Evolutionary conservation across 2,329 filamentous ascomycete genomes (phyloP), one percentile per base, ranked within the genome.

Genomic region (Cryphonectria parasitica): DNA sequence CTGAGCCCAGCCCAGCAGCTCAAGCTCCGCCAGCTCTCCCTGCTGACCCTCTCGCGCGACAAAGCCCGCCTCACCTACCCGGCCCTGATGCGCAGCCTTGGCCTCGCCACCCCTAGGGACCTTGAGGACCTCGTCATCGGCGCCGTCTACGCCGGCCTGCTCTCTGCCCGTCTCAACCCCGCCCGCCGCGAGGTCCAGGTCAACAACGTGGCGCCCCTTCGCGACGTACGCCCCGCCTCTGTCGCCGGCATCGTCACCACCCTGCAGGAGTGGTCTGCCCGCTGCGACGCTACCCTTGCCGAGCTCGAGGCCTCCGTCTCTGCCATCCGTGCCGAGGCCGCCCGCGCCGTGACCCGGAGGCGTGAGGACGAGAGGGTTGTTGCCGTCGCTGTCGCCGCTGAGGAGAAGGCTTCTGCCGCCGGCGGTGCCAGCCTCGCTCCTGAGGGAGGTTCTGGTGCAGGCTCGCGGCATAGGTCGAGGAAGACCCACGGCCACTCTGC

Each of bases 1-100:
- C 89, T 99, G 64, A 91, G 87, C 78, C 86, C 89, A 0, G 84
- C 88, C 68, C 96, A 99, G 83, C 83, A 86, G 60, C 87, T 90
- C 74, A 99, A 99, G 83, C 92, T 99, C 60, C 92, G 94, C 68
- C 93, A 98, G 78, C 91, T 99, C 54, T 94, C 94, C 28, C 89
- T 99, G 72, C 87, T 99, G 62, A 91, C 93, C 0, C 89, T 98
- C 72, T 91, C 93, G 71, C 87, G 89, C 72, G 64, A 71, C 70
- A 45, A 36, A 34, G 64, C 73, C 34, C 82, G 82, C 54, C 89
- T 98, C 34, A 91, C 88, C 66, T 99, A 99, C 82, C 78, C 84
- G 28, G 83, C 87, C 43, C 89, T 98, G 31, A 88, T 91, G 76
- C 74, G 79, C 8, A 85, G 87, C 0, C 89, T 99, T 61, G 88